Evolutionary conservation across 169 alveolate species (phyloP).

Genomic region (Perkinsus olseni): DNA sequence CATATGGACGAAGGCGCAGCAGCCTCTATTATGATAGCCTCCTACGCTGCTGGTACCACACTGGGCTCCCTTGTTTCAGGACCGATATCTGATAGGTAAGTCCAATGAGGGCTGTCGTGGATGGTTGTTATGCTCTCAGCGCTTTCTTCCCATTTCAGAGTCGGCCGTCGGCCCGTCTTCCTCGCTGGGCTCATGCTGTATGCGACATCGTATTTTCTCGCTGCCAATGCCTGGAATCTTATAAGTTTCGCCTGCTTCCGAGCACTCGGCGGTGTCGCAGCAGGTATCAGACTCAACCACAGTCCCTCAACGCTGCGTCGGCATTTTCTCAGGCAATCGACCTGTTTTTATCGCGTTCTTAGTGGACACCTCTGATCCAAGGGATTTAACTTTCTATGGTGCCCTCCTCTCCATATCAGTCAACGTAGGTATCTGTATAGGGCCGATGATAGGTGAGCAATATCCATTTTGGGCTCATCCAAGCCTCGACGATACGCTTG

Average conservation of each 20-base stretch:
- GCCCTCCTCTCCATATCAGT: background rate
- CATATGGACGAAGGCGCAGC: background rate
- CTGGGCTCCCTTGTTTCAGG: background rate
- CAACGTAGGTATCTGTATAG: background rate
- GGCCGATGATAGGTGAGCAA: background rate
- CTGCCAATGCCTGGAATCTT: background rate
- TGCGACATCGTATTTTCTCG: background rate
- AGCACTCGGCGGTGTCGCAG: background rate
- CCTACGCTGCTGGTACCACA: background rate
- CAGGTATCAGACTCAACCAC: background rate
- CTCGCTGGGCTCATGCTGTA: background rate
- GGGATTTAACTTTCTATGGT: background rate
- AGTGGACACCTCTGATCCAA: background rate
- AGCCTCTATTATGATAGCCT: background rate
- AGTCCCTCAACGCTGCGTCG: background rate
- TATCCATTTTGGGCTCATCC: background rate
- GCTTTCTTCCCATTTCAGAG: background rate
- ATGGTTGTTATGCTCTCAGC: background rate
- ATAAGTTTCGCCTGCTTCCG: background rate
- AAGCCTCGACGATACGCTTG: background rate
- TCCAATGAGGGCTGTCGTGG: background rate
- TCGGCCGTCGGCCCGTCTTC: background rate
- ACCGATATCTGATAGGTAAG: background rate
- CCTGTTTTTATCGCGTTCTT: background rate
- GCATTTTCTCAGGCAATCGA: background rate